Conservation (phyloP, 1,139 yeast species). For the Hansenula lynferdii region DNA sequence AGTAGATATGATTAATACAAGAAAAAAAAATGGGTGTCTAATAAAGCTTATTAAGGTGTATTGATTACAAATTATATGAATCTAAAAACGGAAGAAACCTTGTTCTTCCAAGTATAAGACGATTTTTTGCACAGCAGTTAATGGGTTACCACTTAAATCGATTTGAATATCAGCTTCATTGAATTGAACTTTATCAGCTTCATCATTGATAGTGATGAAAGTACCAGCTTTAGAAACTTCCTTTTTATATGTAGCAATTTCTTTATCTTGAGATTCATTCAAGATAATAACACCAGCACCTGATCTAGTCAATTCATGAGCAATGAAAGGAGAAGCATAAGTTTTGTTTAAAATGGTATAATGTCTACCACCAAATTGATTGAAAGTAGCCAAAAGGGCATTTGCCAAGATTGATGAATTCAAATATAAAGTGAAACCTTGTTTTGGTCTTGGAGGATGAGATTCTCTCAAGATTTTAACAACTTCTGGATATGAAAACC, state of each 20-base stretch:
- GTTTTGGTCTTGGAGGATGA: conserved; percentile 86
- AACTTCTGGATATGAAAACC: conserved; percentile 98
- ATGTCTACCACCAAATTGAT: conserved; percentile 84
- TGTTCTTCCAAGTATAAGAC: conserved; percentile 70
- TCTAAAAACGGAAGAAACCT: conserved; percentile 60
- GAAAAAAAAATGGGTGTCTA: no score
- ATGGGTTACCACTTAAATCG: conserved; percentile 43
- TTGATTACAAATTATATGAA: neutral
- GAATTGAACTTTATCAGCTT: conserved; percentile 23
- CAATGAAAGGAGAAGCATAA: conserved; percentile 37
- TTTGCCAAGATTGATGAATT: conserved; percentile 58
- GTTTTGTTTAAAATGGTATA: conserved; percentile 61
- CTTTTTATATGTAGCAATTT: conserved; percentile 40
- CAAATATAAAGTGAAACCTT: conserved; percentile 76
- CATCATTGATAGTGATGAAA: conserved; percentile 34
- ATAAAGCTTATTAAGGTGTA: no score
- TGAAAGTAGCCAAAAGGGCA: conserved; percentile 85
- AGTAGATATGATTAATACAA: no score
- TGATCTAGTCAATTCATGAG: conserved; percentile 80
- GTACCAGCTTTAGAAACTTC: conserved; percentile 41
- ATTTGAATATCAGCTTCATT: conserved; percentile 47
- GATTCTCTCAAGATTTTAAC: conserved; percentile 87
- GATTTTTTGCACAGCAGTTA: conserved; percentile 66
- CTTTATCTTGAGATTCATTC: conserved; percentile 28
- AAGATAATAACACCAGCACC: conserved; percentile 87